These are phyloP conservation scores for Pugionium dolabratum DNA, from an alignment of 345 rosid species.

Conservation along the genomic window DNA sequence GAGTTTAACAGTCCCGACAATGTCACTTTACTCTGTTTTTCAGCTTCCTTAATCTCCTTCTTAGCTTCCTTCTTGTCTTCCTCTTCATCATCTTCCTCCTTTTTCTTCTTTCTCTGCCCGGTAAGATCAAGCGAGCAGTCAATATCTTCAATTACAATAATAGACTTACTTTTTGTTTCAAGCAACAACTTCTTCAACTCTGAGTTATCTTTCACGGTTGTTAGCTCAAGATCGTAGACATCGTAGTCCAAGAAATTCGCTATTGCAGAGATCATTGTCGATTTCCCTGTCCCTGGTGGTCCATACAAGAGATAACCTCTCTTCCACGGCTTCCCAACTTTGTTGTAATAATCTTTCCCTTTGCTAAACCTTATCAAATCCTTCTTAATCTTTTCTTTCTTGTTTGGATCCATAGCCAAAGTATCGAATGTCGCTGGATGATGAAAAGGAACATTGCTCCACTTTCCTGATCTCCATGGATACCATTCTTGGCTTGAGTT, in stretches of 20 bases:
- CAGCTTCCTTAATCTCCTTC: constrained; percentile 6
- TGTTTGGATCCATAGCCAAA: constrained; percentile 58
- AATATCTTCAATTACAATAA: constrained; percentile 66
- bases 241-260: constrained; percentile 68
- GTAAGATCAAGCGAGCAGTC: constrained; percentile 39
- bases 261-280: constrained; percentile 70
- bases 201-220: constrained; percentile 53
- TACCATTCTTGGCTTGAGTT: constrained; percentile 37
- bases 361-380: constrained; percentile 54
- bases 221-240: constrained; percentile 75
- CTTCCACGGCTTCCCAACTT: constrained; percentile 78
- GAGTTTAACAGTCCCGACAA: constrained; percentile 53
- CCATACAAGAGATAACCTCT: constrained; percentile 48
- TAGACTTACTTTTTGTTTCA: constrained; percentile 52
- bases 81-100: constrained; percentile 24
- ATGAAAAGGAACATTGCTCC: constrained; percentile 48
- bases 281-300: constrained; percentile 65
- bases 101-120: constrained; percentile 35
- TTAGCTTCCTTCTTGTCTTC: constrained; percentile 24
- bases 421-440: constrained; percentile 66
- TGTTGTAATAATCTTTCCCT: constrained; percentile 57
- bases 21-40: constrained; percentile 45
- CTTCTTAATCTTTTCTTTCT: constrained; percentile 52
- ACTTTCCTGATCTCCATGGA: constrained; percentile 30
- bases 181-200: constrained; percentile 58